These are phyloP conservation scores for Macrophomina tecta DNA, from an alignment of 2,329 filamentous ascomycete species.

Conservation along the genomic window DNA sequence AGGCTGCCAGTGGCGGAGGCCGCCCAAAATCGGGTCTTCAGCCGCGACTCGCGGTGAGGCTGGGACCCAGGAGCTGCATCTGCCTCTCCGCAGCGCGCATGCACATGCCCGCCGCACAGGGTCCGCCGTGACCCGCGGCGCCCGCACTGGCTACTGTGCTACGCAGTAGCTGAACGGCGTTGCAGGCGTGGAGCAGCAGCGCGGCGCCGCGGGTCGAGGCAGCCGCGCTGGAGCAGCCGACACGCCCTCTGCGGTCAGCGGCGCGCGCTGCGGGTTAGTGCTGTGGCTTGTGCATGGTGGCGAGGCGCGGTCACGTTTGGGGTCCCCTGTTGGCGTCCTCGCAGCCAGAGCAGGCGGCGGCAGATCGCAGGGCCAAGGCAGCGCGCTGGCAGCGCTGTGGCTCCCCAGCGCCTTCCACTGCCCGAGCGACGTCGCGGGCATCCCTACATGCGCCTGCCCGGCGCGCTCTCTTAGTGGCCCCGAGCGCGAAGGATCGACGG, in stretches of 20 bases:
- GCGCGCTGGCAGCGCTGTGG: conserved; percentile 10
- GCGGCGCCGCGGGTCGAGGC: too few species aligned
- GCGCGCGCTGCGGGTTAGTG: neutral
- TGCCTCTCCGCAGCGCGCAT: neutral
- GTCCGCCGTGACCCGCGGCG: neutral
- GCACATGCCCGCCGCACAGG: conserved; percentile 4
- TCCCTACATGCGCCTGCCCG: neutral
- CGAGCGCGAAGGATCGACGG: conserved; percentile 12
- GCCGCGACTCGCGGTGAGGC: conserved; percentile 16
- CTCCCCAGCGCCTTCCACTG: neutral
- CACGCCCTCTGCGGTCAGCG: neutral
- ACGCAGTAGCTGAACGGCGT: neutral
- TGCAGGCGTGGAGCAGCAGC: neutral
- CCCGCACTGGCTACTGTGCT: neutral
- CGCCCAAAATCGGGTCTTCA: neutral
- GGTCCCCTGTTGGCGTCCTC: neutral
- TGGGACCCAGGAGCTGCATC: neutral
- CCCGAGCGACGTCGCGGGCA: conserved; percentile 10
- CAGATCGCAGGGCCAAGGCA: conserved; percentile 9
- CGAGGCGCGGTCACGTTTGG: neutral
- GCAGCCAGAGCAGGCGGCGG: neutral
- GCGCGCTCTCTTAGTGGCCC: neutral
- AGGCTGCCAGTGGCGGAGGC: neutral
- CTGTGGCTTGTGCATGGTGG: conserved; percentile 21
- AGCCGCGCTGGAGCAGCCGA: too few species aligned